Base-by-base conservation (phyloP, 2,329 filamentous ascomycete species). In the Fonsecaea erecta region DNA sequence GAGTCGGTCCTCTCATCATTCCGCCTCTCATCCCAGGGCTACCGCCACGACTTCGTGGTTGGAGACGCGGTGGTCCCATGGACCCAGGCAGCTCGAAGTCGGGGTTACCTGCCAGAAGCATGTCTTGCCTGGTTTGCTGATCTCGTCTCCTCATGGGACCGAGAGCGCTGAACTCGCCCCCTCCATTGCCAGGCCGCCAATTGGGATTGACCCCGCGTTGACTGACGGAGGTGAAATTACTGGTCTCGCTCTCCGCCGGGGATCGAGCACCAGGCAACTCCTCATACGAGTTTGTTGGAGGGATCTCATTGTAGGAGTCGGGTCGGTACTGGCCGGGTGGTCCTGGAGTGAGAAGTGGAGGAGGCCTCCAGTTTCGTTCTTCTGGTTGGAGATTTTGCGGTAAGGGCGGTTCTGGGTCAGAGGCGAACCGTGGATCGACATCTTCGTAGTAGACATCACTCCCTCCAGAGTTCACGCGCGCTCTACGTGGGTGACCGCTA, bases 121-220 rank as follows among this genome's bases (percentile, higher is more conserved):
- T 83, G 71, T 96, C 91, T 71, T 89, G 87, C 66, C 85, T 85
- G 72, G 86, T 81, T 73, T 83, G 84, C 24, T 80, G 78, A 26
- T 81, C 81, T 60, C 79, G 79, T 62, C 79, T 74, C 73, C 80
- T 71, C 71, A 78, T 69, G 77, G 81, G 71, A 73, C 80, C 70
- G 78, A 79, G 70, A 66, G 69, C 71, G 73, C 70, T 70, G 71
- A 74, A 69, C 56, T 74, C 70, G 9, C 64, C 68, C 2, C 83
- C 68, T 2, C 83, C 80, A 32, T 68, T 65, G 18, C 83, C 81
- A 1, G 85, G 86, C 68, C 90, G 86, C 93, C 94, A 97, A 66
- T 89, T 88, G 6, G 93, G 94, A 76, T 97, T 97, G 61, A 97
- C 81, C 1, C 91, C 90, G 35, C 94, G 86, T 77, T 97, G 93